A percentile compares a stretch with the other conserved stretches of the same genome.
phyloP scores from a whole-genome alignment of 106 monocot species.

The Platanthera guangdongensis region DNA sequence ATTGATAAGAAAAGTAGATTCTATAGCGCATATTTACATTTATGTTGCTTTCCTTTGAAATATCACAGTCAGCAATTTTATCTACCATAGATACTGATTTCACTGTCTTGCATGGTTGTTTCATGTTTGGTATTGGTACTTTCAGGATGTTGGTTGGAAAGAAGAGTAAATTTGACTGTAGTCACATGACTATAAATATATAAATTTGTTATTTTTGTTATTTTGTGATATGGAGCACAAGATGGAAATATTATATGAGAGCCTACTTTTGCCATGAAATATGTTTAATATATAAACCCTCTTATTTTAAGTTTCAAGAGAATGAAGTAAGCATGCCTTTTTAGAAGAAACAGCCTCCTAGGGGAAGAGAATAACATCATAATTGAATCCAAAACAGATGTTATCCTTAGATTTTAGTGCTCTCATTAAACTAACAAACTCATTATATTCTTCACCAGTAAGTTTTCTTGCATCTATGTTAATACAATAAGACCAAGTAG shows the following conservation, averaged over 20 bases:
- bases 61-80: too few species aligned
- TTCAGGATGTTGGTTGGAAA: neutral
- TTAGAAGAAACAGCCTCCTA: constrained; percentile 58
- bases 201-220: neutral
- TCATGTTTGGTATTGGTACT: neutral
- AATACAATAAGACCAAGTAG: constrained; percentile 3
- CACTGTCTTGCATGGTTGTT: neutral
- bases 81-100: too few species aligned
- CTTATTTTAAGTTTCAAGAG: neutral
- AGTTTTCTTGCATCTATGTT: constrained; percentile 77
- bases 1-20: too few species aligned
- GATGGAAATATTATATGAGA: neutral
- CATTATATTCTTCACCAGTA: constrained; percentile 61
- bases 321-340: constrained; percentile 41
- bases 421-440: constrained; percentile 85
- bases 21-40: too few species aligned
- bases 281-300: too few species aligned
- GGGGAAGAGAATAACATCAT: constrained; percentile 67
- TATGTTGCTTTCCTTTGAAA: too few species aligned
- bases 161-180: neutral
- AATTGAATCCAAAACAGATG: constrained; percentile 66
- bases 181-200: neutral
- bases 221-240: neutral
- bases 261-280: neutral
- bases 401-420: constrained; percentile 75